Evolutionary conservation across 345 rosid species (phyloP), one percentile per base, ranked within the genome.

Genomic region (Aquilaria sinensis): DNA sequence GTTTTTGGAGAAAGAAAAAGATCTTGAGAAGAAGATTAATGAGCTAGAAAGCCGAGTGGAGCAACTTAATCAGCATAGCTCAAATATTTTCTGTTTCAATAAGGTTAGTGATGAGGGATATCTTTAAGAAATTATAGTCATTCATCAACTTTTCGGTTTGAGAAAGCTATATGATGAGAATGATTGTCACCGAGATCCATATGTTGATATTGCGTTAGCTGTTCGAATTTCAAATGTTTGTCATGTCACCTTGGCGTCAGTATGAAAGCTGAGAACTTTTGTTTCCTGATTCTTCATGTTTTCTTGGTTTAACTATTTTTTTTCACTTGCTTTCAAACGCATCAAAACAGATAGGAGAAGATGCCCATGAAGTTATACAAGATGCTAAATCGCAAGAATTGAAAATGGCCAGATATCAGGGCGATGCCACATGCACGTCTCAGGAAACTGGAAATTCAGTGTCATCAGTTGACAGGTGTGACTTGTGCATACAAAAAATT

Each of bases 1-100:
- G 45, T 86, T 93, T 71, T 33, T 74, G 31, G 80, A 76, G 68
- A 93, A 82, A 73, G 95, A 88, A 75, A 78, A 53, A 46, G 80
- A 78, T 64, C 83, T 86, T 60, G 63, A 51, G 37, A 75, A 53
- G 67, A 77, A 58, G 73, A 86, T 88, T 45, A 76, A 79, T 14
- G 96, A 84, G 68, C 61, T 90, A 60, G 85, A 83, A 58, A 57
- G 69, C 65, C 76, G 75, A 69, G 71, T 84, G 67, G 85, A 80
- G 65, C 84, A 78, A 61, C 76, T 56, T 58, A 61, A 78, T 65
- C 75, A 77, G 61, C 74, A 6, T 30, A 52, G 68, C 60, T 46
- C 66, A 60, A 59, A 45, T 57, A 58, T 77, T 41, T 48, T 37
- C 43, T 0, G 43, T 49, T 16, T 54, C 74, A 67, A 67, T 37